Percentiles rank a stretch among this genome's conserved stretches.
Evolutionary conservation across 257 asterid genomes (phyloP).

Genomic region (Scutellaria minor): DNA sequence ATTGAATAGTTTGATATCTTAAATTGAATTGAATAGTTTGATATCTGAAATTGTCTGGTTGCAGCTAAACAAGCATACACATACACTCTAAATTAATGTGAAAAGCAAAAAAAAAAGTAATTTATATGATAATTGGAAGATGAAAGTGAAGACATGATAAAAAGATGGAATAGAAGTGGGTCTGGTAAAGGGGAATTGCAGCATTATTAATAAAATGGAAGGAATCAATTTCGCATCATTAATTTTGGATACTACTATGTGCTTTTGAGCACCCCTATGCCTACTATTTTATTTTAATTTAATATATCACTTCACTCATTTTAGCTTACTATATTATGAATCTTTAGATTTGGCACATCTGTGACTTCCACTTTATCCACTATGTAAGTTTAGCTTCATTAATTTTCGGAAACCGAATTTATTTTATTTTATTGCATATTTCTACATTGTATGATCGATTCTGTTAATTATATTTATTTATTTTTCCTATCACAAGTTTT

Average conservation of each 20-base stretch:
- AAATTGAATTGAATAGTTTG: too few relatives aligned
- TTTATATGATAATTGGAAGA: neutral
- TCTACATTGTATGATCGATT: too few relatives aligned
- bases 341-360: neutral
- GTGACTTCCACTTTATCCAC: neutral
- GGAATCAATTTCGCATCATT: constrained; percentile 43
- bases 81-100: too few relatives aligned
- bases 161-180: neutral
- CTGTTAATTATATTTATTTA: too few relatives aligned
- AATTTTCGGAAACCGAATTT: neutral
- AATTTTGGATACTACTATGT: constrained; percentile 32
- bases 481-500: too few relatives aligned
- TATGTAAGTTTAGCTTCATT: neutral
- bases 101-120: neutral
- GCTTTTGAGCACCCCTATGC: constrained; percentile 36
- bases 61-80: too few relatives aligned
- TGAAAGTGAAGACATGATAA: neutral
- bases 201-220: neutral
- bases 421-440: neutral
- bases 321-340: neutral
- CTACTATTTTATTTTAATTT: neutral
- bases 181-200: neutral
- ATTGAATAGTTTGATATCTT: too few relatives aligned
- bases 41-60: too few relatives aligned
- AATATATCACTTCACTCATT: constrained; percentile 17